Percentiles rank a stretch among this genome's conserved stretches.
Evolutionary conservation across 1,284 basidiomycete species (phyloP).

Genomic region (Ustilago vetiveriae): DNA sequence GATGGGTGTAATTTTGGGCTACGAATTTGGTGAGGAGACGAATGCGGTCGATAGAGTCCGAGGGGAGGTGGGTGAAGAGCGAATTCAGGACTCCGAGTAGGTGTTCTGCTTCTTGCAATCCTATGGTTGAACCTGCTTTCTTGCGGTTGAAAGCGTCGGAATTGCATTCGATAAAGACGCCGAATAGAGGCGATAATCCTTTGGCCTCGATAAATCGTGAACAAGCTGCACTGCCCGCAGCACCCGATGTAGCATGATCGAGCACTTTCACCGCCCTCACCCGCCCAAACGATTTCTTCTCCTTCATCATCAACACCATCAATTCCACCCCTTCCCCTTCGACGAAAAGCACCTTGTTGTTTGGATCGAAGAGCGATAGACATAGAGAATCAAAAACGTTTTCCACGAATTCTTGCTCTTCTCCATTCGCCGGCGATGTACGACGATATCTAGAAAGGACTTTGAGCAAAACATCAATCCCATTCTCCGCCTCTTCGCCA

Average conservation of each 20-base stretch:
- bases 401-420: constrained; percentile 97
- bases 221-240: constrained; percentile 69
- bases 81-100: constrained; percentile 87
- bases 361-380: constrained; percentile 72
- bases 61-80: constrained; percentile 85
- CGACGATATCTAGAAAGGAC: constrained; percentile 78
- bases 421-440: constrained; percentile 81
- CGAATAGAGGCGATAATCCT: constrained; percentile 88
- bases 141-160: constrained; percentile 2
- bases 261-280: constrained; percentile 74
- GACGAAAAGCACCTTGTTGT: constrained; percentile 67
- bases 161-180: constrained; percentile 81
- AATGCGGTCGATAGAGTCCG: constrained; percentile 82
- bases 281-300: constrained; percentile 78
- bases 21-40: constrained; percentile 93
- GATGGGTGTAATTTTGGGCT: constrained; percentile 87
- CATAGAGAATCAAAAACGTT: constrained; percentile 91
- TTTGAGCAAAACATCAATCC: constrained; percentile 81
- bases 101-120: constrained; percentile 79
- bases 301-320: constrained; percentile 90
- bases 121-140: not conserved
- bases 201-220: constrained; percentile 77
- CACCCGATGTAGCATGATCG: constrained; percentile 90
- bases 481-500: constrained; percentile 71
- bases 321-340: constrained; percentile 93